phyloP scores from a whole-genome alignment of 495 filamentous ascomycete genomes.

The Penicillium roqueforti region DNA sequence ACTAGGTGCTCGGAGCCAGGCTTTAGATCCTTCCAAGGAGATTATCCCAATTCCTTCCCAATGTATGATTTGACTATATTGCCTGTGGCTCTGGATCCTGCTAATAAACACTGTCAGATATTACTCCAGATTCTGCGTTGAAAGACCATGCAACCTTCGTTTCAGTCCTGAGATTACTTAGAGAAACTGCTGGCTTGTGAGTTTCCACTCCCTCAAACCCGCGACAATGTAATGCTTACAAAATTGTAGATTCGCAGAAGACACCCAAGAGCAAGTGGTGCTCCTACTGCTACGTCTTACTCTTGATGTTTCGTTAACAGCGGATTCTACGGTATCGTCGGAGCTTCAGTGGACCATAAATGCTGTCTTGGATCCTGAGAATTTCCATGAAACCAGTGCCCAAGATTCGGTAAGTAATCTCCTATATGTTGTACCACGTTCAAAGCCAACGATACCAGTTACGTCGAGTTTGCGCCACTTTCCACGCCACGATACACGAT shows the following conservation, averaged over 20 bases:
- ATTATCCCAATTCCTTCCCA: conserved; percentile 24
- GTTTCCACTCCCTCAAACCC: background rate
- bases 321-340: conserved; percentile 34
- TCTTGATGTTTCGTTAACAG: conserved; percentile 51
- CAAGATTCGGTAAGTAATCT: conserved; percentile 29
- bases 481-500: conserved; percentile 49
- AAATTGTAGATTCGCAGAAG: conserved; percentile 28
- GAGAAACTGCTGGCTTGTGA: conserved; percentile 30
- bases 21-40: conserved; percentile 25
- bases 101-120: conserved; percentile 9
- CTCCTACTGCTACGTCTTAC: conserved; percentile 55
- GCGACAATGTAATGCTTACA: conserved; percentile 5
- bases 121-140: background rate
- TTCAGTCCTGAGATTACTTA: conserved; percentile 31
- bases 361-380: conserved; percentile 31
- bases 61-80: conserved; percentile 13
- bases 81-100: background rate
- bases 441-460: conserved; percentile 40
- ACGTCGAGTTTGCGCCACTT: conserved; percentile 47
- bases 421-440: background rate
- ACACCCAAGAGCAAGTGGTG: conserved; percentile 32
- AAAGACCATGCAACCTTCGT: conserved; percentile 14
- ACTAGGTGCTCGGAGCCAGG: conserved; percentile 30
- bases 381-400: conserved; percentile 25
- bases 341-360: conserved; percentile 46